These are phyloP conservation scores for Galerina marginata DNA, from an alignment of 768 basidiomycete species.

Conservation along the genomic window DNA sequence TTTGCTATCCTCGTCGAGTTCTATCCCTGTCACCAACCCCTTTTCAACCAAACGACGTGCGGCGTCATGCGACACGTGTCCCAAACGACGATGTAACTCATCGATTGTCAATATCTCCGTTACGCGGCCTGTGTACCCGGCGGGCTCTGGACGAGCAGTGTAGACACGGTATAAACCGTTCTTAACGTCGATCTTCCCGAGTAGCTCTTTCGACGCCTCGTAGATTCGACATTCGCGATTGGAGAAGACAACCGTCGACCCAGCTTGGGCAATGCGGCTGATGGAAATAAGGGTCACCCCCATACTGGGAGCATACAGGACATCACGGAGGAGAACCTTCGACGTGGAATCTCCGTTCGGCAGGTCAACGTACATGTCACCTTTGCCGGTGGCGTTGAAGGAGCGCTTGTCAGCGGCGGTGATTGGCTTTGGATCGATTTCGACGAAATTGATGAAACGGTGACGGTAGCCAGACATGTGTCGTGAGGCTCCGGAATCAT, in stretches of 20 bases:
- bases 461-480: constrained; percentile 19
- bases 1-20: constrained; percentile 21
- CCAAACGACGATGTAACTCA: constrained; percentile 31
- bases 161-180: constrained; percentile 26
- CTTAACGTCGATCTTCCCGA: constrained; percentile 13
- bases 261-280: constrained; percentile 13
- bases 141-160: constrained; percentile 10
- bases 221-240: constrained; percentile 10
- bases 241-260: constrained; percentile 8
- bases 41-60: constrained; percentile 24
- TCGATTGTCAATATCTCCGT: constrained; percentile 25
- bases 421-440: constrained; percentile 23
- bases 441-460: constrained; percentile 24
- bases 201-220: neutral
- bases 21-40: constrained; percentile 27
- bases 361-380: constrained; percentile 26
- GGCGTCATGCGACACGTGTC: constrained; percentile 27
- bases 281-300: constrained; percentile 23
- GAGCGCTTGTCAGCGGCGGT: constrained; percentile 28
- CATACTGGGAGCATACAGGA: constrained; percentile 25
- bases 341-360: constrained; percentile 22
- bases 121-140: constrained; percentile 11
- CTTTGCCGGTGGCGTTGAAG: constrained; percentile 26
- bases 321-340: constrained; percentile 20
- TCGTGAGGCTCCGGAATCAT: constrained; percentile 17